phyloP scores from a whole-genome alignment of 768 basidiomycete species.

The Russula griseocarnosa region DNA sequence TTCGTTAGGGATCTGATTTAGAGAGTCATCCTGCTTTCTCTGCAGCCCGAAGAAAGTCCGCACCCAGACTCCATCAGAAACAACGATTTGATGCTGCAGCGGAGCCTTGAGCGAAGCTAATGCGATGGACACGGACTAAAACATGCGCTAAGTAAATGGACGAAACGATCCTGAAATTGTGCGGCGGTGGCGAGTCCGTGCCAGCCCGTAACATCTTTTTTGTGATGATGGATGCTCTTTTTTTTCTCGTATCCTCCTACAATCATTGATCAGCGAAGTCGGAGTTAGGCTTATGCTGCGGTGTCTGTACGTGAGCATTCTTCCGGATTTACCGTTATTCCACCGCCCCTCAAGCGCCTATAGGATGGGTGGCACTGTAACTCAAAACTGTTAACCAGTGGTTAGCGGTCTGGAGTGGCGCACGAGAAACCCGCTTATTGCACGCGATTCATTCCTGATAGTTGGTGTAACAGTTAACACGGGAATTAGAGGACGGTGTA shows the following conservation, averaged over 20 bases:
- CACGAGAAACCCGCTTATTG: too few species aligned
- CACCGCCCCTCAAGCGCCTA: neutral
- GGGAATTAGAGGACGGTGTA: too few species aligned
- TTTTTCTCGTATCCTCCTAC: neutral
- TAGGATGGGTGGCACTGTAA: neutral
- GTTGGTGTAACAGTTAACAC: too few species aligned
- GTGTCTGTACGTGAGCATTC: neutral
- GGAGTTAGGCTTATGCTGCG: neutral
- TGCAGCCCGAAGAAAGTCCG: constrained; percentile 16
- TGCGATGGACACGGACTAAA: neutral
- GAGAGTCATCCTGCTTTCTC: neutral
- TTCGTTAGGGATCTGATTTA: neutral
- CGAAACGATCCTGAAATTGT: neutral
- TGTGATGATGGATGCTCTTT: neutral
- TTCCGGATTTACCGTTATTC: neutral
- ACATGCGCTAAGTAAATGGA: neutral
- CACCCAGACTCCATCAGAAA: constrained; percentile 8
- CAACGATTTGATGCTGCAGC: neutral
- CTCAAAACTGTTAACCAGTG: too few species aligned
- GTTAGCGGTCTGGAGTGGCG: too few species aligned
- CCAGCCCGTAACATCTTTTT: constrained; percentile 3
- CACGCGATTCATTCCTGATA: too few species aligned
- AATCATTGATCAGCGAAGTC: neutral
- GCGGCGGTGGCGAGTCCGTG: constrained; percentile 14
- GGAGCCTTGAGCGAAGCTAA: neutral